A percentile compares a stretch with the other conserved stretches of the same genome.
Conservation (phyloP, 495 filamentous ascomycete species). For the Cryomyces antarcticus region DNA sequence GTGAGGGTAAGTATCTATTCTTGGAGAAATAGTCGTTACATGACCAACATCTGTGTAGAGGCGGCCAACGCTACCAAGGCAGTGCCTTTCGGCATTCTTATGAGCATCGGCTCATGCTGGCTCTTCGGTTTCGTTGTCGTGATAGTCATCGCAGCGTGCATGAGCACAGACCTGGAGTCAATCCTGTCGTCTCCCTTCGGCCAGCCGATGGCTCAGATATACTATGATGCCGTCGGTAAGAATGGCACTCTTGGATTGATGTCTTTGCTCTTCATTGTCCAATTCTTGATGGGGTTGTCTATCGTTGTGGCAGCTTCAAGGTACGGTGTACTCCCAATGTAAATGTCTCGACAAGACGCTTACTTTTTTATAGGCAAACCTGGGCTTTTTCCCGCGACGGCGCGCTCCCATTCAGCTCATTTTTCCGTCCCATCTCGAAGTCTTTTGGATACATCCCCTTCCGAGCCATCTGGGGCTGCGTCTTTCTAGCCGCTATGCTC, state of each 20-base stretch:
- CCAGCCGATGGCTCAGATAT: slow-evolving; percentile 36
- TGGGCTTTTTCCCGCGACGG: slow-evolving; percentile 44
- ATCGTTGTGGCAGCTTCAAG: slow-evolving; percentile 35
- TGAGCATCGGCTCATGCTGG: slow-evolving; percentile 31
- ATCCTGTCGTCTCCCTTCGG: slow-evolving; percentile 23
- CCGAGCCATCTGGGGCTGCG: slow-evolving; percentile 39
- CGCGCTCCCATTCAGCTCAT: slow-evolving; percentile 39
- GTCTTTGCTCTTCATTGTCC: slow-evolving; percentile 31
- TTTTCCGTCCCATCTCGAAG: slow-evolving; percentile 36
- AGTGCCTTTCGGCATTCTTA: slow-evolving; percentile 41
- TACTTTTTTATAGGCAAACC: slow-evolving; percentile 16
- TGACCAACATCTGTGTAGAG: slow-evolving; percentile 45
- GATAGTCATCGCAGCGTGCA: slow-evolving; percentile 31
- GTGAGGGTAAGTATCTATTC: neutral
- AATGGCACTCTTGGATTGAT: slow-evolving; percentile 33
- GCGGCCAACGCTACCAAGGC: slow-evolving; percentile 40
- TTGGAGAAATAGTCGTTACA: slow-evolving; percentile 19
- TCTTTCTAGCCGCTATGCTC: slow-evolving; percentile 28
- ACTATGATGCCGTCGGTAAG: slow-evolving; percentile 34
- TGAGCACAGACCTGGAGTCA: slow-evolving; percentile 23
- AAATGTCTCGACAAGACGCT: too few relatives aligned
- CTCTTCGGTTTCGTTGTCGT: slow-evolving; percentile 29
- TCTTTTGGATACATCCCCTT: slow-evolving; percentile 39
- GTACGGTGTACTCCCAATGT: too few relatives aligned
- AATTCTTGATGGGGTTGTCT: slow-evolving; percentile 33